Percentiles rank a stretch among this genome's conserved stretches.
Evolutionary conservation across 345 rosid genomes (phyloP).

Genomic region (Mangifera indica): DNA sequence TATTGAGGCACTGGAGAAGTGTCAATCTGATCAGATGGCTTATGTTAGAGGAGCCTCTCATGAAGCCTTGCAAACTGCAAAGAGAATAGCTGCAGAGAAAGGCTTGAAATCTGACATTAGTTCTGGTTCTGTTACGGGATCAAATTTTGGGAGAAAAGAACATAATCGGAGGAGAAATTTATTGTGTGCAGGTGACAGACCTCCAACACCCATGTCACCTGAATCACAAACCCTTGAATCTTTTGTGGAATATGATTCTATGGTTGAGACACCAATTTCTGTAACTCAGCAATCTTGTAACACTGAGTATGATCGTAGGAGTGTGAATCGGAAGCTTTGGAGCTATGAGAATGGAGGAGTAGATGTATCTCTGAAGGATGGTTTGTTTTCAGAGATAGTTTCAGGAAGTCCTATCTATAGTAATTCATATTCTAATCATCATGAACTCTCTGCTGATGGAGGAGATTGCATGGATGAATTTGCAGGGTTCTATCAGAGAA

Average conservation of each 20-base stretch:
- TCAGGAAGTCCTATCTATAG: constrained; percentile 34
- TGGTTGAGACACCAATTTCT: constrained; percentile 59
- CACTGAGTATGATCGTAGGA: constrained; percentile 46
- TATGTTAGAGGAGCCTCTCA: constrained; percentile 87
- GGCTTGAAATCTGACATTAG: constrained; percentile 58
- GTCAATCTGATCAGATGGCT: constrained; percentile 84
- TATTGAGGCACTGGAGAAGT: constrained; percentile 74
- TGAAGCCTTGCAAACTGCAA: constrained; percentile 81
- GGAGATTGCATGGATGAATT: constrained; percentile 44
- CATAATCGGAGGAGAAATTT: constrained; percentile 28
- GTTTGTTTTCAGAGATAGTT: constrained; percentile 56
- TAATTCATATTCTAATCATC: constrained; percentile 38
- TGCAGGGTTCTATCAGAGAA: constrained; percentile 45
- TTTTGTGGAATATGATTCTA: constrained; percentile 52
- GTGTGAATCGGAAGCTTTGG: constrained; percentile 68
- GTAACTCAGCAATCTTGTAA: constrained; percentile 36
- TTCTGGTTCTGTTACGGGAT: constrained; percentile 59
- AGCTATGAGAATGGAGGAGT: constrained; percentile 52
- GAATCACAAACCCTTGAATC: constrained; percentile 78
- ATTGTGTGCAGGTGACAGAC: constrained; percentile 27
- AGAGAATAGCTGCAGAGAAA: constrained; percentile 53
- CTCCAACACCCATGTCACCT: constrained; percentile 63
- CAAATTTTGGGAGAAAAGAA: constrained; percentile 53
- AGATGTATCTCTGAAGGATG: constrained; percentile 74
- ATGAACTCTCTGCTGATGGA: constrained; percentile 31